phyloP scores from a whole-genome alignment of 139 green algal genomes.

The Closterium sp. region DNA sequence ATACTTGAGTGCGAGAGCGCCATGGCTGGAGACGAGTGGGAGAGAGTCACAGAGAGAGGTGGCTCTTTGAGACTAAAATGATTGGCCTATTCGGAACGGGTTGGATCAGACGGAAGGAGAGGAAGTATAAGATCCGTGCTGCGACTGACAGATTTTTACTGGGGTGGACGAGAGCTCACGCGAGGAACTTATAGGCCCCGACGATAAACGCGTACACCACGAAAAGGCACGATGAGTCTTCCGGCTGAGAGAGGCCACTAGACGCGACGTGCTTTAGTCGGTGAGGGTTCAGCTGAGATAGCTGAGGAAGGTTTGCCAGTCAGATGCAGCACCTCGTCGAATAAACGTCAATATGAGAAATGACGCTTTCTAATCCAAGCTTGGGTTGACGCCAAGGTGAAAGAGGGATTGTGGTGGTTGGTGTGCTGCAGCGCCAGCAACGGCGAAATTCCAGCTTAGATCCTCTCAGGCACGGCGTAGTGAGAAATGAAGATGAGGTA shows the following conservation, averaged over 20 bases:
- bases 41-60: neutral
- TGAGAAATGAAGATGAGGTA: neutral
- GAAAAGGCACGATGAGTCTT: neutral
- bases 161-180: neutral
- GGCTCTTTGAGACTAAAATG: neutral
- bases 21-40: neutral
- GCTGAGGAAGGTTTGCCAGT: neutral
- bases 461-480: neutral
- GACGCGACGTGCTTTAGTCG: neutral
- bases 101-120: neutral
- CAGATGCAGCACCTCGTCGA: neutral
- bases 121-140: neutral
- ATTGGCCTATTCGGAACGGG: neutral
- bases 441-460: neutral
- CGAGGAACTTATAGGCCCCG: neutral
- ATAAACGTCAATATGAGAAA: neutral
- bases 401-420: neutral
- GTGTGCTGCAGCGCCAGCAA: neutral
- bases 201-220: neutral
- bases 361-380: neutral
- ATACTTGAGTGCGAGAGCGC: neutral
- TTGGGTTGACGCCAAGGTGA: neutral
- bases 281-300: neutral
- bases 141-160: neutral
- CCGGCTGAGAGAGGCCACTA: neutral